Evolutionary conservation across 2,329 filamentous ascomycete genomes (phyloP).

Genomic region (Ophiognomonia clavigignenti-juglandacearum): DNA sequence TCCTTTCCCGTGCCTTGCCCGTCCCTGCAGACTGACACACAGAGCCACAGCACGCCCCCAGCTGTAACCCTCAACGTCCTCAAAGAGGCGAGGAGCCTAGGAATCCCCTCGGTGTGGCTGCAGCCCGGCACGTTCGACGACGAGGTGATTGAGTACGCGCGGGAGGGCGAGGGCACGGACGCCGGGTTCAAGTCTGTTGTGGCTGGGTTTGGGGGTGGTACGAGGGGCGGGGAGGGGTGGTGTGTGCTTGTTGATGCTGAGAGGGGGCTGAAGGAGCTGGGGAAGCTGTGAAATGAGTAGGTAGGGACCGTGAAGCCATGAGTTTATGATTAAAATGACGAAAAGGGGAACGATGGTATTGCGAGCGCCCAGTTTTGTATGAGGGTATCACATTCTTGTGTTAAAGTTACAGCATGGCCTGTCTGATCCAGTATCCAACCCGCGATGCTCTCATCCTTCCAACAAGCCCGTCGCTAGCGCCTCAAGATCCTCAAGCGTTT

Average conservation of each 20-base stretch:
- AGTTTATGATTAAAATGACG: too few species aligned
- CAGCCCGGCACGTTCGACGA: constrained; percentile 88
- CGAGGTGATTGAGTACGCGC: constrained; percentile 65
- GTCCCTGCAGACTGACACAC: not conserved
- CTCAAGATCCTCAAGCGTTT: constrained; percentile 76
- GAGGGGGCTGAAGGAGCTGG: constrained; percentile 50
- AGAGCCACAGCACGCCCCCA: constrained; percentile 60
- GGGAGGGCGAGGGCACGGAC: constrained; percentile 39
- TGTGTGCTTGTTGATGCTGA: constrained; percentile 85
- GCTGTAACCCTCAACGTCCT: constrained; percentile 69
- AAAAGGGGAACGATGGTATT: too few species aligned
- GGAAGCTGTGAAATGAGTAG: constrained; percentile 35
- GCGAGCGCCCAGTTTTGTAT: too few species aligned
- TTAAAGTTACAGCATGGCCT: not conserved
- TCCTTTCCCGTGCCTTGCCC: not conserved
- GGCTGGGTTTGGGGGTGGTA: constrained; percentile 53
- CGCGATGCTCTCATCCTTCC: constrained; percentile 36
- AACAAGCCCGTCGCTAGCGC: constrained; percentile 70
- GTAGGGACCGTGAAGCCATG: not conserved
- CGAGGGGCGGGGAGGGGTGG: constrained; percentile 66
- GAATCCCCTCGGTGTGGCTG: constrained; percentile 74
- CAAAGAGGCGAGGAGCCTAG: constrained; percentile 68
- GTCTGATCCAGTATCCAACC: too few species aligned
- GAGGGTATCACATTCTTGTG: too few species aligned
- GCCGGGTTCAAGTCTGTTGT: constrained; percentile 64